phyloP scores from a whole-genome alignment of 129 eudicot species.

The Oenanthe sinensis region DNA sequence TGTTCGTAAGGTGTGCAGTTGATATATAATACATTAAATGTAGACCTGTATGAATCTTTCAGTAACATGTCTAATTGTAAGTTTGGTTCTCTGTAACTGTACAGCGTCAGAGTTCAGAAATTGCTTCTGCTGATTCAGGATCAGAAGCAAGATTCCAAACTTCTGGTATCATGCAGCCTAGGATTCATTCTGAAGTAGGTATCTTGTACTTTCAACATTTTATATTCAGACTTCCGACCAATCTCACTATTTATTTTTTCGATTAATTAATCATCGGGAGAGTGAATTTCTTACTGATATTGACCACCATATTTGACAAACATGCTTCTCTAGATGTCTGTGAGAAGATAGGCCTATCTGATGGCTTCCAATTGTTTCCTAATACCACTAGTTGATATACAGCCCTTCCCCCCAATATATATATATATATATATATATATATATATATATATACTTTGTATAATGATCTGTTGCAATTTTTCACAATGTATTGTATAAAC shows the following conservation, averaged over 20 bases:
- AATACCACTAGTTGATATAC: too few relatives aligned
- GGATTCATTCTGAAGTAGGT: conserved; percentile 34
- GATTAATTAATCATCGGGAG: neutral
- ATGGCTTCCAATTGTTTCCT: too few relatives aligned
- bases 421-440: too few relatives aligned
- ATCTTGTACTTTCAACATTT: conserved; percentile 1
- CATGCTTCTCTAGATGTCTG: neutral
- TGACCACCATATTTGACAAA: neutral
- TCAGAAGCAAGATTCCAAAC: conserved; percentile 20
- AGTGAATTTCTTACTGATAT: neutral
- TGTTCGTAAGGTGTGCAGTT: conserved; percentile 37
- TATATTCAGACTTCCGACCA: neutral
- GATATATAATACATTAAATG: neutral
- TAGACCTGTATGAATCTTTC: conserved; percentile 7
- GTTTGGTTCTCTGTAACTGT: conserved; percentile 9
- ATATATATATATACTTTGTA: too few relatives aligned
- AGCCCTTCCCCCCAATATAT: too few relatives aligned
- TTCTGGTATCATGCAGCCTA: conserved; percentile 26
- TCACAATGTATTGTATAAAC: neutral
- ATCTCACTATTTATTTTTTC: neutral
- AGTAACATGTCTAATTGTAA: conserved; percentile 7
- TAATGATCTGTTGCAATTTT: neutral
- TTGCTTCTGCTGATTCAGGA: conserved; percentile 24
- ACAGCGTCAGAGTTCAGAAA: conserved; percentile 34
- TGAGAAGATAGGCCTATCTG: neutral